Conservation (phyloP, 2,329 filamentous ascomycete species). For the Colletotrichum musae region DNA sequence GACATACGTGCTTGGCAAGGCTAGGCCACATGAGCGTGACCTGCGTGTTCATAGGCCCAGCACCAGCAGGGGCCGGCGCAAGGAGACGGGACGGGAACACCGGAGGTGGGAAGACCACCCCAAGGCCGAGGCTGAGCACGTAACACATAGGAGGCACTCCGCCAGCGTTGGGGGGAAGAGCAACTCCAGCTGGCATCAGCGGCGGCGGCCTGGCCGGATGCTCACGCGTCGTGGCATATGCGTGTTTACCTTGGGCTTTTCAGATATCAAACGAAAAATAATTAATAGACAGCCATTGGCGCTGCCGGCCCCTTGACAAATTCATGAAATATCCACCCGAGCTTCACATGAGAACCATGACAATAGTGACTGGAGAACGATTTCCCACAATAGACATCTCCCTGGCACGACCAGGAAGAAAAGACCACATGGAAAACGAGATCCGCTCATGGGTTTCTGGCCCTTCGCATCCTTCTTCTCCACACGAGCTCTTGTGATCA, state of each 20-base stretch:
- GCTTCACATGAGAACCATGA: neutral
- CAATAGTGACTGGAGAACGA: neutral
- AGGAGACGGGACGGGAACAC: neutral
- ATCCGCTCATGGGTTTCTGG: constrained; percentile 10
- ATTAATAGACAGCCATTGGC: too few species aligned
- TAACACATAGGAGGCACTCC: constrained; percentile 16
- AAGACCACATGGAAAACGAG: constrained; percentile 17
- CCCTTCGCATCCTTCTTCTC: neutral
- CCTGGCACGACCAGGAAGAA: neutral
- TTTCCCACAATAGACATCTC: neutral
- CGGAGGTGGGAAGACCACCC: neutral
- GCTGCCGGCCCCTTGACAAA: neutral
- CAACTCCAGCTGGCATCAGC: constrained; percentile 12
- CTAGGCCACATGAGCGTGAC: constrained; percentile 31
- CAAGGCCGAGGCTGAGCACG: constrained; percentile 4
- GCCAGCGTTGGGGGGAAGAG: constrained; percentile 26
- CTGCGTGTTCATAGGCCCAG: neutral
- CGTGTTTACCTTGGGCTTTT: constrained; percentile 4
- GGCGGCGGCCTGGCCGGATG: constrained; percentile 6
- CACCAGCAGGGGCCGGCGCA: neutral
- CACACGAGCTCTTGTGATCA: constrained; percentile 39
- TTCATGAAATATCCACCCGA: too few species aligned
- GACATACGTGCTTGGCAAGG: constrained; percentile 34
- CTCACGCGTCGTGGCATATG: constrained; percentile 17
- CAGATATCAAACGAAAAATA: neutral